Base-by-base conservation (phyloP, 208 protist genomes). In the Trypanosoma avium region DNA sequence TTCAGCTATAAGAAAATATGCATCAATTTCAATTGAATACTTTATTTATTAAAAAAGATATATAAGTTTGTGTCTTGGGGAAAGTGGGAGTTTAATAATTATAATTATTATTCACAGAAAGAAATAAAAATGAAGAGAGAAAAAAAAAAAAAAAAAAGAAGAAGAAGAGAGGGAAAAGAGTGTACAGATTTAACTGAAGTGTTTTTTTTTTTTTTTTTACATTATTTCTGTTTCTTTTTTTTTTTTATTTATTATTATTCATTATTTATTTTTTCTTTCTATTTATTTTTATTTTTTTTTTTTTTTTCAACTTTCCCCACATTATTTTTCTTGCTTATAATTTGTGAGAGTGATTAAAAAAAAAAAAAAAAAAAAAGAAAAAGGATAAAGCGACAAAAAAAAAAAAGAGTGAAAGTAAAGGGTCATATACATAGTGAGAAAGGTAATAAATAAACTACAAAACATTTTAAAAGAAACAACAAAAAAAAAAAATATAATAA, bases 1-100 rank as follows among this genome's bases (percentile, higher is more conserved):
- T 88, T 33, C 40, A 46, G 13, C 7, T 65, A 10, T 61, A 33
- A 69, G 0, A 27, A 54, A 6, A n/a, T 9, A 24, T 38, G 22
- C 38, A 27, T 35, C n/a, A n/a, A n/a, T n/a, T n/a, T n/a, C n/a
- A n/a, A n/a, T n/a, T n/a, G n/a, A n/a, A n/a, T n/a, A n/a, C n/a
- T n/a, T n/a, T n/a, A n/a, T n/a, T n/a, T n/a, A n/a, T n/a, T n/a
- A n/a, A n/a, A n/a, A n/a, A n/a, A n/a, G n/a, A n/a, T n/a, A n/a
- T n/a, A n/a, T n/a, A n/a, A n/a, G n/a, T n/a, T n/a, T n/a, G n/a
- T n/a, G n/a, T n/a, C n/a, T n/a, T n/a, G n/a, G n/a, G n/a, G n/a
- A n/a, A n/a, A n/a, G n/a, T n/a, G n/a, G n/a, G n/a, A n/a, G n/a
- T n/a, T n/a, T n/a, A n/a, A n/a, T n/a, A n/a, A n/a, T n/a, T n/a